These are phyloP conservation scores for Boletus subcaerulescens DNA, from an alignment of 768 basidiomycete genomes.

Conservation along the genomic window DNA sequence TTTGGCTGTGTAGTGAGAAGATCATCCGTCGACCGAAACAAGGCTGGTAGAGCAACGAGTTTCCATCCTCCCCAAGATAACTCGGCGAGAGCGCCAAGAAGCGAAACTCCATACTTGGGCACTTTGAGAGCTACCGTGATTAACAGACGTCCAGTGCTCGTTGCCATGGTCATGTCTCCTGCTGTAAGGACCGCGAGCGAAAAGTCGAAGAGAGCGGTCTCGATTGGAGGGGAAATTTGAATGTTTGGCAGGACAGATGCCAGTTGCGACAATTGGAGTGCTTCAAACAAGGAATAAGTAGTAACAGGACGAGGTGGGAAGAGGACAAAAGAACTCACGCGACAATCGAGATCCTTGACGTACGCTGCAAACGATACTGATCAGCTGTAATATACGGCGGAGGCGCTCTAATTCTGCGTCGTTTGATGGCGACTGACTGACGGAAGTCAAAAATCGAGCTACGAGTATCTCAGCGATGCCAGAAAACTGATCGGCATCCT, in stretches of 20 bases:
- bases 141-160: constrained; percentile 47
- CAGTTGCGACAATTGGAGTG: constrained; percentile 36
- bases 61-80: constrained; percentile 79
- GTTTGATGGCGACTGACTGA: background rate
- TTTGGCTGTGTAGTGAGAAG: constrained; percentile 45
- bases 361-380: constrained; percentile 56
- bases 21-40: constrained; percentile 50
- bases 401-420: constrained; percentile 36
- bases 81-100: constrained; percentile 62
- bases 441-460: constrained; percentile 31
- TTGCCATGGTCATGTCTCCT: constrained; percentile 40
- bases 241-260: constrained; percentile 31
- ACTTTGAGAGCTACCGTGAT: constrained; percentile 23
- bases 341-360: constrained; percentile 69
- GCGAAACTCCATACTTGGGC: constrained; percentile 45
- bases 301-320: constrained; percentile 1
- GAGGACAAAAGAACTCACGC: constrained; percentile 39
- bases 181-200: constrained; percentile 37
- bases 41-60: constrained; percentile 55
- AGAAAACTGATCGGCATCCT: constrained; percentile 61
- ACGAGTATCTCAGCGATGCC: constrained; percentile 54
- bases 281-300: constrained; percentile 18
- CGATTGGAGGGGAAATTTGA: constrained; percentile 25
- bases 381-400: constrained; percentile 53
- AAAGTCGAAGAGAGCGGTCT: constrained; percentile 33